phyloP scores from a whole-genome alignment of 2,329 filamentous ascomycete genomes.

The Aureobasidium uvarum region DNA sequence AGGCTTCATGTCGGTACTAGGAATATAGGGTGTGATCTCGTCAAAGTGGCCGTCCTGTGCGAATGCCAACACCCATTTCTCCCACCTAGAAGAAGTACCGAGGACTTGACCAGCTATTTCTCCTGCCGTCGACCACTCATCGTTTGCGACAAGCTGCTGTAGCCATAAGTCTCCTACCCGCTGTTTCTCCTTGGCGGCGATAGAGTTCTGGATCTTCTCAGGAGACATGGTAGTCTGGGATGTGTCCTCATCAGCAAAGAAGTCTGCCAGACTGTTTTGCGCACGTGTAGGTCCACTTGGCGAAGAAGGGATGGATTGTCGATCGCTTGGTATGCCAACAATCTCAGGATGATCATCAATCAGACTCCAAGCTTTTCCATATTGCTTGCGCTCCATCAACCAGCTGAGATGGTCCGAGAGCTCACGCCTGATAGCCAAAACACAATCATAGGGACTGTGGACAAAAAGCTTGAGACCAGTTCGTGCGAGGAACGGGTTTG shows the following conservation, averaged over 20 bases:
- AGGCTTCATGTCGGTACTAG: conserved; percentile 71
- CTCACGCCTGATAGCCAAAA: conserved; percentile 86
- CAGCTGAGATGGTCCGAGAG: conserved; percentile 80
- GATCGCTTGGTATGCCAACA: conserved; percentile 45
- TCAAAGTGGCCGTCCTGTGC: conserved; percentile 82
- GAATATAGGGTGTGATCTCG: conserved; percentile 83
- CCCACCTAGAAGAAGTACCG: conserved; percentile 77
- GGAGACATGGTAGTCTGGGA: conserved; percentile 63
- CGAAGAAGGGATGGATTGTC: conserved; percentile 38
- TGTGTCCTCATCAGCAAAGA: conserved; percentile 58
- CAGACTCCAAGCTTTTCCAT: conserved; percentile 83
- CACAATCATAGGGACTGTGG: conserved; percentile 93
- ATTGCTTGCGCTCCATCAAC: conserved; percentile 78
- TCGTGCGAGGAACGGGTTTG: conserved; percentile 52
- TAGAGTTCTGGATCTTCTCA: conserved; percentile 59
- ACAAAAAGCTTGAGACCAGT: conserved; percentile 82
- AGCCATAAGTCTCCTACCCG: conserved; percentile 93
- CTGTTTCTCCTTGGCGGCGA: conserved; percentile 80
- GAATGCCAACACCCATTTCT: conserved; percentile 94
- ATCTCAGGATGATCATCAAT: conserved; percentile 83
- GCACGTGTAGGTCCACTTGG: conserved; percentile 47
- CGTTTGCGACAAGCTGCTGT: conserved; percentile 71
- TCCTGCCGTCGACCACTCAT: conserved; percentile 75
- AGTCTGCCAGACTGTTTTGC: conserved; percentile 56
- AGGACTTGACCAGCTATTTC: conserved; percentile 80